These are phyloP conservation scores for Clavulina sp. DNA, from an alignment of 768 basidiomycete genomes.

Conservation along the genomic window DNA sequence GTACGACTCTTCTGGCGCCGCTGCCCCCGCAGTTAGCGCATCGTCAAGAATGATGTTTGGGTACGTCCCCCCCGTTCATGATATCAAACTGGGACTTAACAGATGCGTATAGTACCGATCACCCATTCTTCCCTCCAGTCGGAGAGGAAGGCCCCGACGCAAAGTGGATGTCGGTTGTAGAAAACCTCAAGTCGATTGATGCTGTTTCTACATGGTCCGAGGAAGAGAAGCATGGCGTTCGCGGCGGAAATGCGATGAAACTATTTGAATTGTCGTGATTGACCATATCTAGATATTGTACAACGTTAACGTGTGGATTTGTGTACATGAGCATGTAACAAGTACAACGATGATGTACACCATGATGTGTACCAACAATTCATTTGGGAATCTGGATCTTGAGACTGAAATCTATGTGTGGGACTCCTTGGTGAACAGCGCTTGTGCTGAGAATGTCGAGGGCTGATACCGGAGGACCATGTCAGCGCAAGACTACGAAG, in stretches of 20 bases:
- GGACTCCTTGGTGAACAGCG: conserved; percentile 77
- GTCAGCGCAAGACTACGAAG: neutral
- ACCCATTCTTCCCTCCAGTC: conserved; percentile 83
- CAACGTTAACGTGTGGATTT: too few species aligned
- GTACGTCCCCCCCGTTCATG: too few species aligned
- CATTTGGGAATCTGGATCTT: conserved; percentile 54
- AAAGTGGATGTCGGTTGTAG: conserved; percentile 77
- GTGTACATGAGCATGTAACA: too few species aligned
- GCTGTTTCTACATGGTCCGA: conserved; percentile 42
- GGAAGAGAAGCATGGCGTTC: conserved; percentile 43
- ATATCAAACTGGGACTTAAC: conserved; percentile 5
- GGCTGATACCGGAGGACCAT: neutral
- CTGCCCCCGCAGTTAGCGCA: too few species aligned
- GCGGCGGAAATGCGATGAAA: conserved; percentile 53
- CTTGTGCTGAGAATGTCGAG: conserved; percentile 92
- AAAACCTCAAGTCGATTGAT: conserved; percentile 68
- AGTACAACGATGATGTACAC: too few species aligned
- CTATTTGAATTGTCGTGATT: conserved; percentile 36
- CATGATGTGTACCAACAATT: neutral
- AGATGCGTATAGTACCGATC: conserved; percentile 64
- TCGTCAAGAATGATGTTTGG: too few species aligned
- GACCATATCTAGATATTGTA: too few species aligned
- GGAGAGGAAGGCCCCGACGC: conserved; percentile 21
- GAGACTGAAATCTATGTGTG: conserved; percentile 90
- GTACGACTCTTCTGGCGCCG: conserved; percentile 18